Conservation (phyloP, 352 stramenopile species). For the Phytophthora pistaciae region DNA sequence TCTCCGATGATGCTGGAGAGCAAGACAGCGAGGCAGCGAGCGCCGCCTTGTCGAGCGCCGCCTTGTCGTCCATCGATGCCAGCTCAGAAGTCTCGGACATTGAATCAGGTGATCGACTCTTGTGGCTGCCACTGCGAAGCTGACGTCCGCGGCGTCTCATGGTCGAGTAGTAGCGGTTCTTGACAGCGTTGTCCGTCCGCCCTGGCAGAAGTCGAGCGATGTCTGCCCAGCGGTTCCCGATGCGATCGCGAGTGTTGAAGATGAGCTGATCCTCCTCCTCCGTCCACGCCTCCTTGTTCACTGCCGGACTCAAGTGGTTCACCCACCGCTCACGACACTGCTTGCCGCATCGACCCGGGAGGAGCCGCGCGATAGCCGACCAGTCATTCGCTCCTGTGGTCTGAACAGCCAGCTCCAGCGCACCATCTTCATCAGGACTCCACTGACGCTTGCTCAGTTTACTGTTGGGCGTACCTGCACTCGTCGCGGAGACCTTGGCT, state of each 20-base stretch:
- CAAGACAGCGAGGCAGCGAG: slow-evolving; percentile 3
- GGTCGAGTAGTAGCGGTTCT: slow-evolving; percentile 95
- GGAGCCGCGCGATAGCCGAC: slow-evolving; percentile 93
- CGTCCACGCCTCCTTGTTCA: slow-evolving; percentile 96
- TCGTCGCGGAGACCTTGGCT: slow-evolving; percentile 42
- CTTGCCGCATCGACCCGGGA: slow-evolving; percentile 96
- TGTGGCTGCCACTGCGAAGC: slow-evolving; percentile 43
- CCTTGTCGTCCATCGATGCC: slow-evolving; percentile 25
- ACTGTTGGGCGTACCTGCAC: slow-evolving; percentile 10
- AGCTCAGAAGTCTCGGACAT: slow-evolving; percentile 29
- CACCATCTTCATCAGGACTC: slow-evolving; percentile 69
- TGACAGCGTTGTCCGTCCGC: slow-evolving; percentile 97
- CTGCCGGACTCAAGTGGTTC: slow-evolving; percentile 96
- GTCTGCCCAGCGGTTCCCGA: slow-evolving; percentile 97
- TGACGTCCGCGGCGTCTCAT: slow-evolving; percentile 74
- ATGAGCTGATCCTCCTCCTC: slow-evolving; percentile 93
- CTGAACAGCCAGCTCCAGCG: slow-evolving; percentile 60
- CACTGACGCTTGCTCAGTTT: slow-evolving; percentile 79
- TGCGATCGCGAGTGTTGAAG: slow-evolving; percentile 74
- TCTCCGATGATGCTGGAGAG: slow-evolving; percentile 36
- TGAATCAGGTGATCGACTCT: slow-evolving; percentile 22
- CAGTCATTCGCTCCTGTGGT: slow-evolving; percentile 83
- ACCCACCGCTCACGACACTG: slow-evolving; percentile 98
- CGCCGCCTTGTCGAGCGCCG: slow-evolving; percentile 24
- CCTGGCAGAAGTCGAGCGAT: slow-evolving; percentile 96